phyloP scores from a whole-genome alignment of 441 rosid species.

The Geranium incanum region DNA sequence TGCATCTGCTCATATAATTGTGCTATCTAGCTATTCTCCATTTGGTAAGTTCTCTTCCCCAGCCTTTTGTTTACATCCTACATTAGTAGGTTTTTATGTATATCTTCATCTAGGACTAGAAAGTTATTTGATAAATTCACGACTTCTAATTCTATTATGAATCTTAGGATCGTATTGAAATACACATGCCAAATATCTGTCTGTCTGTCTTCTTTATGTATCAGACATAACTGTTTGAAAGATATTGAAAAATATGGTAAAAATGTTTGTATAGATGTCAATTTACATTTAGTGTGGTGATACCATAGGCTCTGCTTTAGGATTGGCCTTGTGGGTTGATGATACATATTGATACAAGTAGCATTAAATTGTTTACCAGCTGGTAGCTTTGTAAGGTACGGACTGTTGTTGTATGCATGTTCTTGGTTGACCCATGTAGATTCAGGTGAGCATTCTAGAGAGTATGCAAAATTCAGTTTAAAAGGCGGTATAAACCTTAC shows the following conservation, averaged over 20 bases:
- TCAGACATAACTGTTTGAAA: not conserved
- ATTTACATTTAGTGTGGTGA: no score
- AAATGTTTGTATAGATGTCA: no score
- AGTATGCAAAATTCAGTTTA: no score
- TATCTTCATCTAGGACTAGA: not conserved
- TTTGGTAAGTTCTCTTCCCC: slow-evolving; percentile 41
- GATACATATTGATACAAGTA: no score
- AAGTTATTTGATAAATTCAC: not conserved
- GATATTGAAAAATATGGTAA: not conserved
- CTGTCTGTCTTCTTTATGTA: not conserved
- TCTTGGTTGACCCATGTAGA: not conserved
- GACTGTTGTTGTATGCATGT: not conserved
- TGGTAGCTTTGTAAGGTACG: no score
- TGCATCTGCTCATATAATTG: slow-evolving; percentile 64
- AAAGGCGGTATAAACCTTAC: no score
- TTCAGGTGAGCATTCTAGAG: not conserved
- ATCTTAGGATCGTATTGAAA: not conserved
- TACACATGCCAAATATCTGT: no score
- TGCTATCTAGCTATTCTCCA: slow-evolving; percentile 71
- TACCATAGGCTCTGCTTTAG: no score
- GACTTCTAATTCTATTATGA: not conserved
- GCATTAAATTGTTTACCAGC: not conserved
- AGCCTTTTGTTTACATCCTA: not conserved
- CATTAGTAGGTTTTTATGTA: not conserved
- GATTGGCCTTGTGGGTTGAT: no score